Evolutionary conservation across 2,329 filamentous ascomycete species (phyloP), one percentile per base, ranked within the genome.

Genomic region (Fusarium stilboides): DNA sequence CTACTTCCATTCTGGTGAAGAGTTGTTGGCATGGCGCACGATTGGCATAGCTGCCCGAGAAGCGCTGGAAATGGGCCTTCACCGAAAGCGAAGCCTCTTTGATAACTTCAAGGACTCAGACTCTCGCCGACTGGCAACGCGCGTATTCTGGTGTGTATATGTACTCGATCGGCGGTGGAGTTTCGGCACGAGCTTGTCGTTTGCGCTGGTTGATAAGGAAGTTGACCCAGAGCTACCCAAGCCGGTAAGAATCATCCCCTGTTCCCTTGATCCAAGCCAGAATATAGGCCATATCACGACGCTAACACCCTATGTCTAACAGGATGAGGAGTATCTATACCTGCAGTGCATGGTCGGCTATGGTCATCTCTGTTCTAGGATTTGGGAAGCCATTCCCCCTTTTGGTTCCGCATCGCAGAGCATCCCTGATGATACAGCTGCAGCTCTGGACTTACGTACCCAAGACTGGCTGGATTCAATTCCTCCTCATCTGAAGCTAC

Each of bases 61-160:
- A 28, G 79, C 80, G 4, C 77, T 86, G 15, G 84, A 85, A 55
- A 80, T 85, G 42, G 85, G 85, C 0, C 77, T 87, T 0, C 84
- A 86, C 58, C 77, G 83, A 2, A 81, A 80, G 33, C 76, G 81
- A 8, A 85, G 80, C 20, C 75, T 85, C 37, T 66, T 77, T 12
- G 78, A 81, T 43, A 81, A 79, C 14, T 80, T 82, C 34, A 68
- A 71, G 3, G 77, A 81, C 37, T 62, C 68, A 0, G 62, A 75
- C 3, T 66, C 75, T 3, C 77, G 79, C 0, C 70, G 75, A 1
- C 54, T 76, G 3, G 81, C 81, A 0, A 72, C 77, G 2, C 73
- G 78, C 2, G 78, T 86, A 0, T 86, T 86, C 62, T 87, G 84
- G 83, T 84, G 80, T 31, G 82, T 85, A 19, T 86, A 86, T 55